These are phyloP conservation scores for Trypanosoma caninum DNA, from an alignment of 208 protist genomes.

Conservation along the genomic window DNA sequence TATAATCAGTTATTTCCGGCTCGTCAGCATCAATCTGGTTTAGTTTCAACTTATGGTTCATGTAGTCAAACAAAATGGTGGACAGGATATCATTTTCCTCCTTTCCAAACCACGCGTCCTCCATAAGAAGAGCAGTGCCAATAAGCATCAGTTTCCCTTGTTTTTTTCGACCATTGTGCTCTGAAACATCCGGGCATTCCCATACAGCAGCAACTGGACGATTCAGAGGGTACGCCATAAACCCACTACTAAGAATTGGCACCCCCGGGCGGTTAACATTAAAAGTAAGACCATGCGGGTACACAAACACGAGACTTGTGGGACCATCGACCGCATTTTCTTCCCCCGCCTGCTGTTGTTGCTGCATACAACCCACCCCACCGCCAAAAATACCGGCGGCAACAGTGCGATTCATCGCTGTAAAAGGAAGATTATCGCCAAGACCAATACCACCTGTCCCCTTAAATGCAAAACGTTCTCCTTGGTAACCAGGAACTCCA, in stretches of 20 bases:
- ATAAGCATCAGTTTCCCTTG: slow-evolving; percentile 91
- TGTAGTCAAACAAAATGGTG: slow-evolving; percentile 86
- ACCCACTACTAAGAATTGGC: slow-evolving; percentile 92
- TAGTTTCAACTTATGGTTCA: slow-evolving; percentile 82
- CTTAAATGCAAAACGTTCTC: background rate
- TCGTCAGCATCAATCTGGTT: slow-evolving; percentile 95
- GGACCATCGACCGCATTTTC: slow-evolving; percentile 35
- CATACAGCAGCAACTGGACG: slow-evolving; percentile 87
- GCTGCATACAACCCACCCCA: no score
- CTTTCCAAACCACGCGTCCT: slow-evolving; percentile 92
- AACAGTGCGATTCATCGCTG: slow-evolving; percentile 63
- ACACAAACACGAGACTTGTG: slow-evolving; percentile 89
- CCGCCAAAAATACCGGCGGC: slow-evolving; percentile 24
- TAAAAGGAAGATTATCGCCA: slow-evolving; percentile 10
- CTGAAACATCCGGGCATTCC: slow-evolving; percentile 60
- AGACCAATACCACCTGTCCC: slow-evolving; percentile 3
- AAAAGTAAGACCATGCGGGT: slow-evolving; percentile 94
- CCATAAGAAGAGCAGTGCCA: slow-evolving; percentile 88
- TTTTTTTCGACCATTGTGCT: slow-evolving; percentile 71
- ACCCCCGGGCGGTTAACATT: slow-evolving; percentile 93
- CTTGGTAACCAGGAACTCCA: slow-evolving; percentile 30
- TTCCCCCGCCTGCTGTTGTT: slow-evolving; percentile 36
- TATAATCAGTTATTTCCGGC: slow-evolving; percentile 94
- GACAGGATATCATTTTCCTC: slow-evolving; percentile 92
- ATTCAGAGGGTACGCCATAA: slow-evolving; percentile 95